Conservation (phyloP, 805 yeast genomes). For the Lipomyces kockii region DNA sequence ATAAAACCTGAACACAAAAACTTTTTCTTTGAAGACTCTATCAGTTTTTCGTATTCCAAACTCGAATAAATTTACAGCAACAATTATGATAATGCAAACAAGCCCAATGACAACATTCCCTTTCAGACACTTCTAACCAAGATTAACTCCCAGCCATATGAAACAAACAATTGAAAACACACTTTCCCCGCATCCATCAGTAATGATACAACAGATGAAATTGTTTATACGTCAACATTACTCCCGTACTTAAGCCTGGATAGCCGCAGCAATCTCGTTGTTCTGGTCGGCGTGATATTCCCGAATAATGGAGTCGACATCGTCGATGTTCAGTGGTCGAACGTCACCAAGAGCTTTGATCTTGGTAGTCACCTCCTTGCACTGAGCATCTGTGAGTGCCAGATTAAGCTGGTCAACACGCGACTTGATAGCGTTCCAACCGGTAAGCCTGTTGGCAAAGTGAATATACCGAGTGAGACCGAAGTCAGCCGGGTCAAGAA, state of each 20-base stretch:
- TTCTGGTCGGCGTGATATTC: constrained; percentile 74
- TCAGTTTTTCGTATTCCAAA: not conserved
- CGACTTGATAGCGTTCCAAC: constrained; percentile 98
- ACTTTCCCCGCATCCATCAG: not conserved
- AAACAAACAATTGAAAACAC: constrained; percentile 8
- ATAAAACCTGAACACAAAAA: not conserved
- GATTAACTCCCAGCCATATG: constrained; percentile 25
- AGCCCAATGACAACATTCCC: constrained; percentile 5
- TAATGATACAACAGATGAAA: not conserved
- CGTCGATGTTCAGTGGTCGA: constrained; percentile 91
- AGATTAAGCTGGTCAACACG: constrained; percentile 97
- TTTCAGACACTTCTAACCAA: constrained; percentile 11
- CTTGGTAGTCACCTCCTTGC: constrained; percentile 92
- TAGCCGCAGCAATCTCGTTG: constrained; percentile 23
- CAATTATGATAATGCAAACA: constrained; percentile 4
- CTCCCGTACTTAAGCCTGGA: constrained; percentile 20
- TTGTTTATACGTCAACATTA: not conserved
- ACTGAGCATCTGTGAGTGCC: constrained; percentile 85
- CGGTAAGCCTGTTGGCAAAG: constrained; percentile 96
- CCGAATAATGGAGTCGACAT: constrained; percentile 94
- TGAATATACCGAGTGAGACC: constrained; percentile 96
- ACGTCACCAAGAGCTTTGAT: constrained; percentile 95
- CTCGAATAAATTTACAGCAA: constrained; percentile 3
- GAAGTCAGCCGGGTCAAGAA: constrained; percentile 90
- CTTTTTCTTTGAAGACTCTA: not conserved